These are phyloP conservation scores for Cunninghamia lanceolata DNA, from an alignment of 75 land plant genomes.

Conservation along the genomic window DNA sequence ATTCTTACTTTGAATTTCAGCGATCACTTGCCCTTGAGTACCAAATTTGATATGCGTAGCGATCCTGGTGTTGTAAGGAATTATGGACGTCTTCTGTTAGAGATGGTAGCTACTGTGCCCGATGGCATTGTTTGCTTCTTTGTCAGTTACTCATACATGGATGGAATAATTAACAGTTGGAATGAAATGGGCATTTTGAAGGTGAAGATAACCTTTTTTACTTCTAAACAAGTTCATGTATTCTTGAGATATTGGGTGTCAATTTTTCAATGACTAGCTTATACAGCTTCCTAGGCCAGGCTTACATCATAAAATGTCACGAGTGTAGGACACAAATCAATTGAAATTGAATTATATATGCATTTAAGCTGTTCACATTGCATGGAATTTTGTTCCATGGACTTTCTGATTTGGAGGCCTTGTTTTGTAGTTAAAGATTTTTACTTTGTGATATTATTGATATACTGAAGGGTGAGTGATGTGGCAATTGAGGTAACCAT, in stretches of 20 bases:
- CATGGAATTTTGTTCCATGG: background rate
- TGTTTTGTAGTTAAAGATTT: background rate
- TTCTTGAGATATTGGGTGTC: background rate
- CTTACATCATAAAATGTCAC: background rate
- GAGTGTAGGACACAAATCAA: background rate
- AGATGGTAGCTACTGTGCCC: constrained; percentile 98
- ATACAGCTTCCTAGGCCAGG: background rate
- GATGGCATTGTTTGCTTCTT: constrained; percentile 99
- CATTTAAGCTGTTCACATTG: background rate
- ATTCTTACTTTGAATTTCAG: constrained; percentile 37
- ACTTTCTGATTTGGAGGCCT: background rate
- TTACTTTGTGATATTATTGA: background rate
- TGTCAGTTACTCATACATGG: constrained; percentile 99
- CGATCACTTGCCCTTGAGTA: constrained; percentile 98
- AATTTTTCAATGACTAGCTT: background rate
- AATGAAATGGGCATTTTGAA: constrained; percentile 96
- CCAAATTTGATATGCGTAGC: constrained; percentile 99
- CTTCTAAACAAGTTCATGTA: background rate
- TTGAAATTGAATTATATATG: background rate
- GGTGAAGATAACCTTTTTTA: constrained; percentile 31
- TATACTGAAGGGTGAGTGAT: background rate
- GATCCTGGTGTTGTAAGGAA: constrained; percentile 99
- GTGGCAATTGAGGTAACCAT: too few species aligned
- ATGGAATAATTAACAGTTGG: constrained; percentile 96
- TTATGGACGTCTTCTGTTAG: constrained; percentile 92